Percentiles rank a stretch among this genome's conserved stretches.
These are phyloP conservation scores for Thamnidium elegans DNA, from an alignment of 192 early-diverging fungal genomes.

Conservation along the genomic window DNA sequence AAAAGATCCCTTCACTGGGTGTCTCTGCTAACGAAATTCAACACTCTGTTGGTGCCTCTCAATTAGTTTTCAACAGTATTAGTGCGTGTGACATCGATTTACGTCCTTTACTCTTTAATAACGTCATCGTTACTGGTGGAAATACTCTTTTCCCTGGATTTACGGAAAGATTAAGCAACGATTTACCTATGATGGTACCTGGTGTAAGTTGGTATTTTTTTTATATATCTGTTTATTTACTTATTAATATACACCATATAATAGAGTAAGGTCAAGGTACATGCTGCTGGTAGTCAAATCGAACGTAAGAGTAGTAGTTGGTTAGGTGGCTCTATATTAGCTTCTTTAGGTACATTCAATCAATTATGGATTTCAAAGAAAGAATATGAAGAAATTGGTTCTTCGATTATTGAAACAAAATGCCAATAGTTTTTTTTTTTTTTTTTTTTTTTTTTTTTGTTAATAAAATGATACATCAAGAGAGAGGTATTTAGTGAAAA, in stretches of 20 bases:
- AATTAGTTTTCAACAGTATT: slow-evolving; percentile 72
- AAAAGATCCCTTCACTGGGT: slow-evolving; percentile 19
- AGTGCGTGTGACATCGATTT: slow-evolving; percentile 84
- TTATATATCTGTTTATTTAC: not conserved
- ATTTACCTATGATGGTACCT: slow-evolving; percentile 59
- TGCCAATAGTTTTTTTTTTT: slow-evolving; percentile 48
- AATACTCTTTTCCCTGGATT: slow-evolving; percentile 85
- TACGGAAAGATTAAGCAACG: slow-evolving; percentile 74
- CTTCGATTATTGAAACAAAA: slow-evolving; percentile 83
- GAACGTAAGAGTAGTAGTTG: slow-evolving; percentile 92
- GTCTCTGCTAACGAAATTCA: slow-evolving; percentile 24
- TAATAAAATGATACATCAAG: too few species aligned
- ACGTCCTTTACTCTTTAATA: slow-evolving; percentile 72
- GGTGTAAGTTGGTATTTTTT: slow-evolving; percentile 53
- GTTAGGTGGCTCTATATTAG: slow-evolving; percentile 94
- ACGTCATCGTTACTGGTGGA: slow-evolving; percentile 90
- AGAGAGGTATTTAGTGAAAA: too few species aligned
- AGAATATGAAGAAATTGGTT: slow-evolving; percentile 90
- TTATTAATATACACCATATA: not conserved
- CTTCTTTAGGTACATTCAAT: slow-evolving; percentile 93
- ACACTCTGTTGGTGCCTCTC: slow-evolving; percentile 58
- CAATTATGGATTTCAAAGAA: slow-evolving; percentile 96
- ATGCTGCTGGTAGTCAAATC: slow-evolving; percentile 67
- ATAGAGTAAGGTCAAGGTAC: slow-evolving; percentile 76
- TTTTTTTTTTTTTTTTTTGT: too few species aligned